Percentiles rank a stretch among this genome's conserved stretches.
phyloP scores from a whole-genome alignment of 1,139 yeast genomes.

The Scheffersomyces segobiensis region DNA sequence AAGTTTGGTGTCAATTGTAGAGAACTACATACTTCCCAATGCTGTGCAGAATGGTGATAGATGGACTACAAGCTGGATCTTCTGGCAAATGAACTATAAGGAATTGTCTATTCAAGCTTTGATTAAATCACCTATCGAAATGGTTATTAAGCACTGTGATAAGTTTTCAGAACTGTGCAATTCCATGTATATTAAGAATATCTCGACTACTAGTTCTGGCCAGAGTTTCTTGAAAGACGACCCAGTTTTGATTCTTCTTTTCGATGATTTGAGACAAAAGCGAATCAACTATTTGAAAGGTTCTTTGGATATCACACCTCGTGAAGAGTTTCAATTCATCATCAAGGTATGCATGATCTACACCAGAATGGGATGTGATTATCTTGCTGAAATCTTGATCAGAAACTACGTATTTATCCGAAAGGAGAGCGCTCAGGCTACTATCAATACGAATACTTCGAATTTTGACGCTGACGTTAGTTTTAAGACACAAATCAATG shows the following conservation, averaged over 20 bases:
- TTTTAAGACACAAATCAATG: slow-evolving; percentile 12
- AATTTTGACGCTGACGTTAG: slow-evolving; percentile 14
- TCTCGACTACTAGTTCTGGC: slow-evolving; percentile 14
- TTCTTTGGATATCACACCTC: slow-evolving; percentile 43
- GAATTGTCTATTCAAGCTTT: slow-evolving; percentile 64
- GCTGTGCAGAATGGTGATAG: slow-evolving; percentile 68
- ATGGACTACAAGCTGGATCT: slow-evolving; percentile 83
- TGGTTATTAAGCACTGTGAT: slow-evolving; percentile 26
- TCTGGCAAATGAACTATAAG: slow-evolving; percentile 62
- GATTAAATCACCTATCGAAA: slow-evolving; percentile 53
- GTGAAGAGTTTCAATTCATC: slow-evolving; percentile 61
- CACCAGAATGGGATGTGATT: slow-evolving; percentile 89
- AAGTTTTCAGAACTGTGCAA: slow-evolving; percentile 24
- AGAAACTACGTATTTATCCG: slow-evolving; percentile 63
- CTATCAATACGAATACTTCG: slow-evolving; percentile 7
- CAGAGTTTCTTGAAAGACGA: slow-evolving; percentile 64
- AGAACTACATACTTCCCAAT: slow-evolving; percentile 52
- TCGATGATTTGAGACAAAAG: slow-evolving; percentile 56
- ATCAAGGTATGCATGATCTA: slow-evolving; percentile 66
- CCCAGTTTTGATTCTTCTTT: slow-evolving; percentile 74
- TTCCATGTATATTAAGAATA: slow-evolving; percentile 18
- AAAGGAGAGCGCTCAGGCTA: neutral
- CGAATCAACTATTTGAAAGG: slow-evolving; percentile 51
- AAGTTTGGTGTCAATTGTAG: slow-evolving; percentile 51
- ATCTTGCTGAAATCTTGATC: slow-evolving; percentile 62